Conservation (phyloP, 345 rosid species). For the Orychophragmus violaceus region DNA sequence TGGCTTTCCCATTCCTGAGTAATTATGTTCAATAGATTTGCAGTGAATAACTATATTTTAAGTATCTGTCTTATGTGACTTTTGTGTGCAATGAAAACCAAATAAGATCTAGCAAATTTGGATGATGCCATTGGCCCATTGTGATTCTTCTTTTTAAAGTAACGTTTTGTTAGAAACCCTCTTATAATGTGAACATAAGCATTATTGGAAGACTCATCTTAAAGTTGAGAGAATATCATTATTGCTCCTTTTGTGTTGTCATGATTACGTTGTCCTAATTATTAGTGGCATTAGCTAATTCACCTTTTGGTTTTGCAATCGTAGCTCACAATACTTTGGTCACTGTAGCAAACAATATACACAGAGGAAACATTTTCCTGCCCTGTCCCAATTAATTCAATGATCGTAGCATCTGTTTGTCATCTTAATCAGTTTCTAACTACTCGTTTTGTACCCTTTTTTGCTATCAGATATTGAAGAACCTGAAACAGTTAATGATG, state of each 20-base stretch:
- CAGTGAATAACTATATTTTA: constrained; percentile 32
- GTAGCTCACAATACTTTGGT: constrained; percentile 20
- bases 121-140: no score
- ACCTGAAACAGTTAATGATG: no score
- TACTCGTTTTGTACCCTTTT: constrained; percentile 10
- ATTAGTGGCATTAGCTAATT: constrained; percentile 41
- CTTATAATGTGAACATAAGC: constrained; percentile 26
- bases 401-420: background rate
- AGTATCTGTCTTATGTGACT: no score
- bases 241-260: constrained; percentile 25
- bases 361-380: background rate
- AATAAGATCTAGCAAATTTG: no score
- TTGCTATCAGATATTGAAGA: constrained; percentile 97
- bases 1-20: no score
- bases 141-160: no score
- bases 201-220: no score
- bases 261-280: constrained; percentile 47
- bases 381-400: no score
- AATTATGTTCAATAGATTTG: constrained; percentile 31
- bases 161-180: no score
- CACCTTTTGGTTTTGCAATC: constrained; percentile 19
- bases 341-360: constrained; percentile 8
- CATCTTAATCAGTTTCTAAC: constrained; percentile 9
- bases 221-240: no score
- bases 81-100: constrained; percentile 28